Conservation (phyloP, 352 stramenopile species). For the Phytophthora hybrid region DNA sequence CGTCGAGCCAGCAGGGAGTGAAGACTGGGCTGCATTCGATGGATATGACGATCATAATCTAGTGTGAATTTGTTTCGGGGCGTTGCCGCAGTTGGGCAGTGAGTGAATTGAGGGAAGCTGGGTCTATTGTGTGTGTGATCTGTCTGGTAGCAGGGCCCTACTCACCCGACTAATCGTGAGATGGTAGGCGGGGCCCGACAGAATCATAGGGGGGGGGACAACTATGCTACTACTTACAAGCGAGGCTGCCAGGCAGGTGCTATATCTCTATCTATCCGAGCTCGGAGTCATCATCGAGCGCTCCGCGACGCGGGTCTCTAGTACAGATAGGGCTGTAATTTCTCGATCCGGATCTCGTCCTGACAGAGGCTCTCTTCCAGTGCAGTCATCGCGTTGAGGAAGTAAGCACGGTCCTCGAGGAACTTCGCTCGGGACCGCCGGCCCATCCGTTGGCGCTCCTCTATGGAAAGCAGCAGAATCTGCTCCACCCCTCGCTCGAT, state of each 20-base stretch:
- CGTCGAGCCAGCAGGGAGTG: slow-evolving; percentile 10
- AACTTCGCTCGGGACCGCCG: slow-evolving; percentile 72
- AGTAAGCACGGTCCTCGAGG: slow-evolving; percentile 82
- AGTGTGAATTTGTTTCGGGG: slow-evolving; percentile 36
- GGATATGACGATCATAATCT: slow-evolving; percentile 38
- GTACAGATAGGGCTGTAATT: slow-evolving; percentile 81
- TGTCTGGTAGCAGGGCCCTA: not conserved
- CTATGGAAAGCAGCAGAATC: slow-evolving; percentile 75
- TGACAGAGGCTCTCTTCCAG: slow-evolving; percentile 83
- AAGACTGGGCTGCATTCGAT: slow-evolving; percentile 21
- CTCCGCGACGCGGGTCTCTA: slow-evolving; percentile 32
- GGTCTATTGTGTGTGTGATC: slow-evolving; percentile 9
- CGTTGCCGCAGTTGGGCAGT: not conserved
- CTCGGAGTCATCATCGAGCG: slow-evolving; percentile 22
- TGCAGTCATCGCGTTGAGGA: slow-evolving; percentile 82
- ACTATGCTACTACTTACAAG: slow-evolving; percentile 46
- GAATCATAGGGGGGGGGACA: slow-evolving; percentile 12
- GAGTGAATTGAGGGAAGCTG: not conserved
- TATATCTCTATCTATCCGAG: slow-evolving; percentile 47
- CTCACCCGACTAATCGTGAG: not conserved
- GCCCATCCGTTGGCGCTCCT: slow-evolving; percentile 81
- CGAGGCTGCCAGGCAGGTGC: slow-evolving; percentile 22
- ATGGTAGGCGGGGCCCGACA: slow-evolving; percentile 1
- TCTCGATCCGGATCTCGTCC: slow-evolving; percentile 82
- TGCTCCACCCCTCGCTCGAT: slow-evolving; percentile 76